These are phyloP conservation scores for Lagenidium giganteum DNA, from an alignment of 352 stramenopile genomes.

Conservation along the genomic window DNA sequence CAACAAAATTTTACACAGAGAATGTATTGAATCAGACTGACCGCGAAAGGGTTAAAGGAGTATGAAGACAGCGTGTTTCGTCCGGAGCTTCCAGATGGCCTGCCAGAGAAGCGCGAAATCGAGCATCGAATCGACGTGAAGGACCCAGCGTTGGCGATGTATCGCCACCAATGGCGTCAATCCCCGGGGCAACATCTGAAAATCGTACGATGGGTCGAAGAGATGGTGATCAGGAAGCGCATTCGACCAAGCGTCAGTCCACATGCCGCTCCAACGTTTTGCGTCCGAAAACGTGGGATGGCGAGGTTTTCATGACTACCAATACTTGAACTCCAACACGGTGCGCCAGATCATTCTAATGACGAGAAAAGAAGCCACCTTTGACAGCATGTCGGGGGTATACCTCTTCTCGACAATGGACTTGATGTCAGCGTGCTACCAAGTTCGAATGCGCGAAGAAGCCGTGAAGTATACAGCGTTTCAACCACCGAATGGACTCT, in stretches of 20 bases:
- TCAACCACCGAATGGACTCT: slow-evolving; percentile 12
- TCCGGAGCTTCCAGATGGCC: no score
- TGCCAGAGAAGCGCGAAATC: no score
- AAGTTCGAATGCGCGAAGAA: slow-evolving; percentile 8
- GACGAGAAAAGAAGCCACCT: slow-evolving; percentile 13
- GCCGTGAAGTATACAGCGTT: slow-evolving; percentile 19
- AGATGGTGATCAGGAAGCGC: slow-evolving; percentile 1
- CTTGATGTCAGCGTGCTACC: slow-evolving; percentile 12
- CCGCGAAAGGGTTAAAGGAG: no score
- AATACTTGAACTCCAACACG: not conserved
- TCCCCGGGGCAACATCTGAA: slow-evolving; percentile 1
- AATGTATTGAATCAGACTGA: no score
- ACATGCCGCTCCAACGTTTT: slow-evolving; percentile 13
- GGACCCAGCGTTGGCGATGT: not conserved
- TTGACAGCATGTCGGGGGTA: slow-evolving; percentile 11
- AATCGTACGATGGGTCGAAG: slow-evolving; percentile 7
- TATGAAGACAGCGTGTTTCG: no score
- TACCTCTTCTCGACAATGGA: slow-evolving; percentile 17
- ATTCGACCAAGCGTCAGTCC: slow-evolving; percentile 10
- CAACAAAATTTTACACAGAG: no score
- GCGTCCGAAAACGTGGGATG: slow-evolving; percentile 17
- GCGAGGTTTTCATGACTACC: slow-evolving; percentile 21
- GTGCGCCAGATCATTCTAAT: slow-evolving; percentile 4
- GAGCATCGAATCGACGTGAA: no score
- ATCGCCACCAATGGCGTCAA: slow-evolving; percentile 7